A percentile compares a stretch with the other conserved stretches of the same genome.
Evolutionary conservation across 768 basidiomycete genomes (phyloP).

Genomic region (Tylopilus rubrobrunneus): DNA sequence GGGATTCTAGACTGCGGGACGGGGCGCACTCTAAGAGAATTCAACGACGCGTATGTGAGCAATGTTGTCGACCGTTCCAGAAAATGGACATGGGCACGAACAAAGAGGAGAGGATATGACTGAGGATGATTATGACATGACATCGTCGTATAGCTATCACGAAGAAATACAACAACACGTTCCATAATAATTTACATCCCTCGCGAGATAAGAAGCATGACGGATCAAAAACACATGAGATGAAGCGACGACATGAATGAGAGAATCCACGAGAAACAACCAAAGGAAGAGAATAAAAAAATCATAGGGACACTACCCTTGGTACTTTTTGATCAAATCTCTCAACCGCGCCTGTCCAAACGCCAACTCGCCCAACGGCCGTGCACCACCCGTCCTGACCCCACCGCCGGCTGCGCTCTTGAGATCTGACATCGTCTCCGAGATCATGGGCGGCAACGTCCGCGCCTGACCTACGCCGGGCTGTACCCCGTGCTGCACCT

Average conservation of each 20-base stretch:
- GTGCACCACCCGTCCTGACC: constrained; percentile 6
- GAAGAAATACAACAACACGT: constrained; percentile 4
- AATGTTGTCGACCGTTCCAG: too few relatives aligned
- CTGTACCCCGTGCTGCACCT: constrained; percentile 10
- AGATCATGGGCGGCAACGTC: constrained; percentile 32
- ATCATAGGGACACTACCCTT: constrained; percentile 32
- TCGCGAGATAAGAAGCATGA: background rate
- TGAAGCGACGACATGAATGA: background rate
- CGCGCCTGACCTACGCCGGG: background rate
- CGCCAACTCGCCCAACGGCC: constrained; percentile 45
- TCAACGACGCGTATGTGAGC: background rate
- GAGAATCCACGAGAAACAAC: background rate
- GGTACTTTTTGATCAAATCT: constrained; percentile 82
- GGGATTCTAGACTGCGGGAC: constrained; percentile 25
- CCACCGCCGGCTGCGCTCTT: constrained; percentile 2
- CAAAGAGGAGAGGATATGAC: too few relatives aligned
- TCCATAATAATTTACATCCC: background rate
- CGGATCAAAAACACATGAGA: background rate
- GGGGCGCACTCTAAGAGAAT: constrained; percentile 13
- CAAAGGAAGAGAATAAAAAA: background rate
- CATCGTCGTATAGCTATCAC: too few relatives aligned
- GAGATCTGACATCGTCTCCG: constrained; percentile 27
- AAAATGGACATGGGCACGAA: background rate
- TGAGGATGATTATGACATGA: too few relatives aligned
- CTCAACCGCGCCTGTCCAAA: constrained; percentile 76